Percentiles rank a stretch among this genome's conserved stretches.
These are phyloP conservation scores for Nakataea oryzae DNA, from an alignment of 2,329 filamentous ascomycete species.

Conservation along the genomic window DNA sequence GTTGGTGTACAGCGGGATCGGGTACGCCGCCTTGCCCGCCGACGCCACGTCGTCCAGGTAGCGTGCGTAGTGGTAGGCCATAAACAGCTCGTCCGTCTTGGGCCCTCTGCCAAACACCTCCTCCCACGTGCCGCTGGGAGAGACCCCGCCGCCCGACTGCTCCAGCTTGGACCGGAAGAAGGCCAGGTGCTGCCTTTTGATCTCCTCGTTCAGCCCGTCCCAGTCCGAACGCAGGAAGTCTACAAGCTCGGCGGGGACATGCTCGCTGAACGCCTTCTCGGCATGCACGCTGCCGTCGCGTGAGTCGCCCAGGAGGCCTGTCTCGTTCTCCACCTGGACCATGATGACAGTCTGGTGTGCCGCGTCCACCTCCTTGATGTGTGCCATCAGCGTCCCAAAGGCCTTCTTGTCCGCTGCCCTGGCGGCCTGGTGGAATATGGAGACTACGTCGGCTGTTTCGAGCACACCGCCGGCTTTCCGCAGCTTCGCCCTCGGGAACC, in stretches of 20 bases:
- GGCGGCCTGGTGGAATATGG: slow-evolving; percentile 13
- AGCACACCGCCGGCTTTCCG: slow-evolving; percentile 14
- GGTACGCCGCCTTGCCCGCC: slow-evolving; percentile 21
- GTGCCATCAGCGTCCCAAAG: slow-evolving; percentile 17
- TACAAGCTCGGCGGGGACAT: slow-evolving; percentile 13
- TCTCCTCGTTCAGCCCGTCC: slow-evolving; percentile 8
- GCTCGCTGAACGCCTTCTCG: slow-evolving; percentile 25
- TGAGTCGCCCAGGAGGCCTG: slow-evolving; percentile 39
- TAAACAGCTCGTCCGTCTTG: slow-evolving; percentile 23
- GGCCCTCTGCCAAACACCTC: slow-evolving; percentile 16
- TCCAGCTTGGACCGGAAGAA: neutral
- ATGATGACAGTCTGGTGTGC: slow-evolving; percentile 39
- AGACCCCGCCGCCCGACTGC: neutral
- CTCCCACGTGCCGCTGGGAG: slow-evolving; percentile 13
- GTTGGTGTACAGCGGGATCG: slow-evolving; percentile 23
- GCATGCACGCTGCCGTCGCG: slow-evolving; percentile 32
- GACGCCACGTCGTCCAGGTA: slow-evolving; percentile 23
- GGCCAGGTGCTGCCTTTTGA: slow-evolving; percentile 8
- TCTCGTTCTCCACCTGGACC: slow-evolving; percentile 49
- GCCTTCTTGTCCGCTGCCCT: slow-evolving; percentile 15
- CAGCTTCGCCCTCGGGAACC: slow-evolving; percentile 17
- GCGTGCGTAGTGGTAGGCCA: slow-evolving; percentile 22
- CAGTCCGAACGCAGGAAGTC: slow-evolving; percentile 5
- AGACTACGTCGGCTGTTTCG: slow-evolving; percentile 16
- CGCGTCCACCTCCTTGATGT: slow-evolving; percentile 29